phyloP scores from a whole-genome alignment of 2,329 filamentous ascomycete genomes.

The Bertia moriformis region DNA sequence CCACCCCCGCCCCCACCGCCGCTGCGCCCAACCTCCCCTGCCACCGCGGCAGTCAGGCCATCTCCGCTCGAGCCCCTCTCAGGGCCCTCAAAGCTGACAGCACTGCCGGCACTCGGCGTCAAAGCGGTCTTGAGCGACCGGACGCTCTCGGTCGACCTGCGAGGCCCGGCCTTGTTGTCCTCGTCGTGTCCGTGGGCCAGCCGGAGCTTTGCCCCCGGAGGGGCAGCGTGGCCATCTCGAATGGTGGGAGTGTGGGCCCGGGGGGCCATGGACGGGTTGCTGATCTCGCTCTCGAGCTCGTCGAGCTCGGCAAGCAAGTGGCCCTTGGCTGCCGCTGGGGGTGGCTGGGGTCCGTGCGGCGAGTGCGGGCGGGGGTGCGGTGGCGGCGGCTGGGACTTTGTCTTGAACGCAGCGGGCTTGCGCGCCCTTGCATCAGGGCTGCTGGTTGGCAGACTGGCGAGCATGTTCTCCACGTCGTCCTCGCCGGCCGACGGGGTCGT shows the following conservation, averaged over 20 bases:
- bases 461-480: constrained; percentile 51
- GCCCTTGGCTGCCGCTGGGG: constrained; percentile 31
- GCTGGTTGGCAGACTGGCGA: constrained; percentile 50
- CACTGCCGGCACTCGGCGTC: constrained; percentile 53
- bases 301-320: constrained; percentile 83
- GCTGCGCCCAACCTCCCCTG: no score
- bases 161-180: no score
- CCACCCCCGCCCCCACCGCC: constrained; percentile 8
- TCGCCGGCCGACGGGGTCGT: constrained; percentile 32
- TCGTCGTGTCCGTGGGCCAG: constrained; percentile 10
- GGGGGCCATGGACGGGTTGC: no score
- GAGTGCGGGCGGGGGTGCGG: constrained; percentile 30
- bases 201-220: constrained; percentile 32
- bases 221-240: constrained; percentile 34
- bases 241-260: constrained; percentile 73
- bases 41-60: constrained; percentile 4
- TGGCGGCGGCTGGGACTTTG: constrained; percentile 26
- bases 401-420: constrained; percentile 11
- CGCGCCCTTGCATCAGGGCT: constrained; percentile 28
- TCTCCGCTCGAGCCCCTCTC: constrained; percentile 20
- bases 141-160: constrained; percentile 68
- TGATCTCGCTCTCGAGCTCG: constrained; percentile 54
- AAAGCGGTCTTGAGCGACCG: constrained; percentile 58
- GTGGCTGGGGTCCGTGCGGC: constrained; percentile 28
- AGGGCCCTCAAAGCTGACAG: no score